phyloP scores from a whole-genome alignment of 2,329 filamentous ascomycete species.

The Venturia carpophila region DNA sequence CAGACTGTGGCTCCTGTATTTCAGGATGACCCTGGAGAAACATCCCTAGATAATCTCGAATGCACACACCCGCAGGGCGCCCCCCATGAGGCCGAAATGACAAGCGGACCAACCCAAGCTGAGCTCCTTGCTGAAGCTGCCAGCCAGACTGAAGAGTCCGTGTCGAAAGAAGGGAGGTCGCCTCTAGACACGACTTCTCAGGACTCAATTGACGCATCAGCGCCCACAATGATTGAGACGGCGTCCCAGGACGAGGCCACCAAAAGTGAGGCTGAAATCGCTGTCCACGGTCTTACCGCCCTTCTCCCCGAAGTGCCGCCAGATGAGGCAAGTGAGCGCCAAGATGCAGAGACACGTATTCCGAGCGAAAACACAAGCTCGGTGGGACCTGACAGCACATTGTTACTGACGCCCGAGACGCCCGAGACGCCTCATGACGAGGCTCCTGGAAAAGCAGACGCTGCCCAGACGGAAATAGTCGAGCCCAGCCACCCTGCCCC shows the following conservation, averaged over 20 bases:
- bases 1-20: not conserved
- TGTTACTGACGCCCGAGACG: no score
- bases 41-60: not conserved
- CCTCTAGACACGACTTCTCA: not conserved
- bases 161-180: not conserved
- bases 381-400: constrained; percentile 6
- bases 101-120: not conserved
- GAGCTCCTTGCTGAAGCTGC: not conserved
- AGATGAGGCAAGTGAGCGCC: not conserved
- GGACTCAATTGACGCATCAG: not conserved
- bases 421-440: no score
- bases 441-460: not conserved
- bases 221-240: not conserved
- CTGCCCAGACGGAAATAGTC: not conserved
- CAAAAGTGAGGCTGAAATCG: not conserved
- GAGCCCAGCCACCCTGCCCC: not conserved
- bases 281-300: not conserved
- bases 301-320: not conserved
- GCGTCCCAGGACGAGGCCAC: not conserved
- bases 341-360: constrained; percentile 6
- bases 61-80: not conserved
- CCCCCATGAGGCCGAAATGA: not conserved
- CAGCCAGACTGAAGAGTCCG: not conserved
- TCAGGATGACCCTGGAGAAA: not conserved
- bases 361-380: not conserved